These are phyloP conservation scores for Pseudohalonectria lignicola DNA, from an alignment of 2,329 filamentous ascomycete species.

Conservation along the genomic window DNA sequence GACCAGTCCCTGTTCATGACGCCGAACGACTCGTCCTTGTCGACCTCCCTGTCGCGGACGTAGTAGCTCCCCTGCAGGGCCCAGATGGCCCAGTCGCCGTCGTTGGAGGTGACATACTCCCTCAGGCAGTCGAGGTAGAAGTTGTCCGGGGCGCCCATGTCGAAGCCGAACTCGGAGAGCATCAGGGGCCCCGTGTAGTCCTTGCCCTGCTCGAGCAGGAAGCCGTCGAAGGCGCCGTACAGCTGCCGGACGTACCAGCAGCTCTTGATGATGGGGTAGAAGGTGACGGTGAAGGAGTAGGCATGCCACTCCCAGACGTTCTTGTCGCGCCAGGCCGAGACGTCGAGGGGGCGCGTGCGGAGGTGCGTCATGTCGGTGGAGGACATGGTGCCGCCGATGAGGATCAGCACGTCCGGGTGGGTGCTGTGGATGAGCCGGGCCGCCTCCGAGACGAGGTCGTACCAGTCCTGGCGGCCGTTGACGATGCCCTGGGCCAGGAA, in stretches of 20 bases:
- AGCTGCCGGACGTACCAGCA: conserved; percentile 29
- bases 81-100: conserved; percentile 51
- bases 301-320: conserved; percentile 51
- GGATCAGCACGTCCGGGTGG: conserved; percentile 39
- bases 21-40: conserved; percentile 43
- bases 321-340: conserved; percentile 33
- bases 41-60: conserved; percentile 34
- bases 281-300: conserved; percentile 43
- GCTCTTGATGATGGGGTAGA: conserved; percentile 24
- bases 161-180: conserved; percentile 48
- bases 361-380: conserved; percentile 40
- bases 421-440: conserved; percentile 36
- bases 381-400: conserved; percentile 42
- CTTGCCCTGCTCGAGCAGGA: conserved; percentile 35
- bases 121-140: conserved; percentile 40
- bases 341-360: conserved; percentile 26
- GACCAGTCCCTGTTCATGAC: conserved; percentile 22
- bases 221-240: conserved; percentile 38
- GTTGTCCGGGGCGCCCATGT: conserved; percentile 29
- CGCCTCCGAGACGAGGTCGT: conserved; percentile 32
- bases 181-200: conserved; percentile 42
- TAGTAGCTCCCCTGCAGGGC: conserved; percentile 49
- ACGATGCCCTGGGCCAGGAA: conserved; percentile 31
- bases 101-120: conserved; percentile 40
- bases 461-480: conserved; percentile 37